A percentile compares a stretch with the other conserved stretches of the same genome.
These are phyloP conservation scores for Monosporozyma aerobia DNA, from an alignment of 805 yeast genomes.

Conservation along the genomic window DNA sequence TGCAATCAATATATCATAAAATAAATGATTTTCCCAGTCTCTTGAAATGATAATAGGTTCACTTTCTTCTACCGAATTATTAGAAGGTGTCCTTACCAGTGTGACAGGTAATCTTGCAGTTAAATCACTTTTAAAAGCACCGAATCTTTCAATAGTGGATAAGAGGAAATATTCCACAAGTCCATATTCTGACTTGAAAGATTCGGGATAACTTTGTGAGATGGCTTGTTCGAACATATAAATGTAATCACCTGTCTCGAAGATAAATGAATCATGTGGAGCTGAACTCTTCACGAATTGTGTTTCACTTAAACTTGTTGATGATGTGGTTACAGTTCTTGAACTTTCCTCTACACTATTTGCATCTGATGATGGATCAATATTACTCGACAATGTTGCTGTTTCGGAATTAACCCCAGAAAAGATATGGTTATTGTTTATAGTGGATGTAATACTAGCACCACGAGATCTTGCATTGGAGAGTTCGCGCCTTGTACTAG, in stretches of 20 bases:
- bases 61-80: slow-evolving; percentile 71
- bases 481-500: background rate
- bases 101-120: slow-evolving; percentile 53
- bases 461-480: background rate
- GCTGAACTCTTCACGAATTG: background rate
- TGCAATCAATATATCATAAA: slow-evolving; percentile 84
- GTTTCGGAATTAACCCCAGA: background rate
- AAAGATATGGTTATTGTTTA: background rate
- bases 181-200: slow-evolving; percentile 73
- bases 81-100: slow-evolving; percentile 68
- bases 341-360: slow-evolving; percentile 2
- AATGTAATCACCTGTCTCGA: slow-evolving; percentile 82
- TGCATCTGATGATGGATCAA: background rate
- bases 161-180: slow-evolving; percentile 61
- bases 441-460: background rate
- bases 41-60: slow-evolving; percentile 88
- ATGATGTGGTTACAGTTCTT: background rate
- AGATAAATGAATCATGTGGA: slow-evolving; percentile 33
- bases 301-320: background rate
- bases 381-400: background rate
- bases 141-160: slow-evolving; percentile 63
- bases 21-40: slow-evolving; percentile 89
- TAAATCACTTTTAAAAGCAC: slow-evolving; percentile 77
- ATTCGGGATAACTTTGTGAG: slow-evolving; percentile 74
- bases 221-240: slow-evolving; percentile 88